phyloP scores from a whole-genome alignment of 2,329 filamentous ascomycete species.

The Fusarium poae region DNA sequence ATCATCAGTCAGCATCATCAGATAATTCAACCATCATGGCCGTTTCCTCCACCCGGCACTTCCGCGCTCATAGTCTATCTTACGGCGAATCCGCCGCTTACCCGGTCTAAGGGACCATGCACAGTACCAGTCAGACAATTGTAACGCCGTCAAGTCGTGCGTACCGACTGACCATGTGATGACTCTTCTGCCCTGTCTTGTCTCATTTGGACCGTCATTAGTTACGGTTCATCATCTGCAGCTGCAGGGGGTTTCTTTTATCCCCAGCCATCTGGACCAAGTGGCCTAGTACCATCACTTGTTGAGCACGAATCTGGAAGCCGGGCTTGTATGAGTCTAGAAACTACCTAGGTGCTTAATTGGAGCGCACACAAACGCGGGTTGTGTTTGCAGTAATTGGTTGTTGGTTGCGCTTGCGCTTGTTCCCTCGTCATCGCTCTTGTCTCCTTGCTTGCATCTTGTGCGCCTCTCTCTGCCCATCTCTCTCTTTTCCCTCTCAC shows the following conservation, averaged over 20 bases:
- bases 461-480: slow-evolving; percentile 38
- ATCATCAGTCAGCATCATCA: slow-evolving; percentile 36
- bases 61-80: slow-evolving; percentile 15
- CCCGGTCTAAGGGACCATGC: slow-evolving; percentile 22
- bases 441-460: slow-evolving; percentile 31
- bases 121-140: slow-evolving; percentile 37
- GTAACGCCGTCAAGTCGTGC: slow-evolving; percentile 36
- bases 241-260: slow-evolving; percentile 32
- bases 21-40: slow-evolving; percentile 18
- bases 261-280: slow-evolving; percentile 49
- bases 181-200: slow-evolving; percentile 31
- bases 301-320: slow-evolving; percentile 42
- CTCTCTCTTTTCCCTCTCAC: slow-evolving; percentile 34
- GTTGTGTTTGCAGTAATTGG: slow-evolving; percentile 5
- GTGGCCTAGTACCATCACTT: slow-evolving; percentile 40
- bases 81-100: slow-evolving; percentile 16
- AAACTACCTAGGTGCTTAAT: slow-evolving; percentile 16
- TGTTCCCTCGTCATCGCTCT: slow-evolving; percentile 44
- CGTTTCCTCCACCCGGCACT: slow-evolving; percentile 33
- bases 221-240: slow-evolving; percentile 45
- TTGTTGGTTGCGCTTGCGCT: slow-evolving; percentile 42
- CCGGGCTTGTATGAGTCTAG: slow-evolving; percentile 35
- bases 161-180: slow-evolving; percentile 47
- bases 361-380: slow-evolving; percentile 42
- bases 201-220: slow-evolving; percentile 30